These are phyloP conservation scores for Boletus reticuloceps DNA, from an alignment of 768 basidiomycete genomes.

Conservation along the genomic window DNA sequence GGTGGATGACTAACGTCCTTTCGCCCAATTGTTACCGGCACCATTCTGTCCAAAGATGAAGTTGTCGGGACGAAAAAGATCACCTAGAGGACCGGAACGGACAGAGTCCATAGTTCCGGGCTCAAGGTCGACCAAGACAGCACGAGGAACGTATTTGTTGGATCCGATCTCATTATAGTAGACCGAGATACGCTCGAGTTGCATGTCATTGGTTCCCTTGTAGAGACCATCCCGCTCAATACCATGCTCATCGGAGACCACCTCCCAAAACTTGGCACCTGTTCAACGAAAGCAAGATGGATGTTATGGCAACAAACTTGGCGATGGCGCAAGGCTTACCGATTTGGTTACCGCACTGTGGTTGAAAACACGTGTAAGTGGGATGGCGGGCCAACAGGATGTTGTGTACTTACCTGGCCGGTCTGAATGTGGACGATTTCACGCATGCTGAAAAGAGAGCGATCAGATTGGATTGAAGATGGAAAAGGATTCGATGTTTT, in stretches of 20 bases:
- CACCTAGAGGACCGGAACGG: constrained; percentile 85
- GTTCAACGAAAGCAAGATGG: constrained; percentile 16
- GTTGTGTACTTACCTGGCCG: constrained; percentile 70
- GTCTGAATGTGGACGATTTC: constrained; percentile 99
- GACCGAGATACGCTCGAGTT: constrained; percentile 95
- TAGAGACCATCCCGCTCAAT: constrained; percentile 92
- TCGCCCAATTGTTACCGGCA: constrained; percentile 99
- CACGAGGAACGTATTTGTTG: constrained; percentile 98
- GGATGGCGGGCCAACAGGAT: constrained; percentile 1
- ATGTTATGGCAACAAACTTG: constrained; percentile 12
- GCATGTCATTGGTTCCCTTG: constrained; percentile 91
- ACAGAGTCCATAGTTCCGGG: constrained; percentile 96
- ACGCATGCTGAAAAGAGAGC: constrained; percentile 70
- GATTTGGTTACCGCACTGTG: constrained; percentile 98
- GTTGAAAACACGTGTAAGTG: constrained; percentile 31
- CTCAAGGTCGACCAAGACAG: constrained; percentile 96
- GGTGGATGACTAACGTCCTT: constrained; percentile 77
- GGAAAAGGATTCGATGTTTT: constrained; percentile 14
- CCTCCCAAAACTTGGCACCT: constrained; percentile 98
- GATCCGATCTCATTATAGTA: constrained; percentile 97
- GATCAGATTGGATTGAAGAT: constrained; percentile 25
- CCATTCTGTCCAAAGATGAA: constrained; percentile 98
- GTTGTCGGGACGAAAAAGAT: constrained; percentile 96
- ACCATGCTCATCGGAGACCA: constrained; percentile 97
- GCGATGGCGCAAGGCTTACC: constrained; percentile 51